These are phyloP conservation scores for Linderniella brevidens DNA, from an alignment of 257 asterid species.

Conservation along the genomic window DNA sequence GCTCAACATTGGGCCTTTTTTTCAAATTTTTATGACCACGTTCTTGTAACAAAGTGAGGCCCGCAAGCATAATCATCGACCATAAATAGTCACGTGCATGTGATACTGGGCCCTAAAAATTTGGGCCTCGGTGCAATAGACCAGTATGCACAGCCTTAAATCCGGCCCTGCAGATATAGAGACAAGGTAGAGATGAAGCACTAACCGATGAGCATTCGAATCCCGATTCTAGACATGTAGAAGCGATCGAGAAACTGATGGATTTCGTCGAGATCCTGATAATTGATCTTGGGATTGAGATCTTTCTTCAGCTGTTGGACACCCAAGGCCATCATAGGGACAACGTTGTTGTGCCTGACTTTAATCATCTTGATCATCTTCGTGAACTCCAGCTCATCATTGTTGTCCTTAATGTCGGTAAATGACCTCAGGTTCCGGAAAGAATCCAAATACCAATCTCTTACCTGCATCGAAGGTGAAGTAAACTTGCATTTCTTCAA, in stretches of 20 bases:
- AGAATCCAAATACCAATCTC: slow-evolving; percentile 95
- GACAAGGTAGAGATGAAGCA: not conserved
- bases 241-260: slow-evolving; percentile 84
- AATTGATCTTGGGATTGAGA: slow-evolving; percentile 35
- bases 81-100: too few relatives aligned
- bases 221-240: slow-evolving; percentile 88
- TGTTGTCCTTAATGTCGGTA: slow-evolving; percentile 44
- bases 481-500: not conserved
- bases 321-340: slow-evolving; percentile 96
- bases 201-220: slow-evolving; percentile 95
- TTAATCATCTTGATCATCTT: slow-evolving; percentile 76
- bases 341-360: slow-evolving; percentile 93
- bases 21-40: too few relatives aligned
- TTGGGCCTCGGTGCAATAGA: too few relatives aligned
- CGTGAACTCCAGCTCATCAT: slow-evolving; percentile 62
- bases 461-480: slow-evolving; percentile 14
- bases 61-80: too few relatives aligned
- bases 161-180: not conserved
- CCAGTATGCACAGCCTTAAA: too few relatives aligned
- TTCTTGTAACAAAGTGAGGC: too few relatives aligned
- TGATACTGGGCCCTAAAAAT: too few relatives aligned
- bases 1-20: slow-evolving; percentile 7
- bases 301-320: slow-evolving; percentile 84
- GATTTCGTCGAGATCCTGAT: slow-evolving; percentile 52
- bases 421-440: slow-evolving; percentile 80